Evolutionary conservation across 257 asterid genomes (phyloP).

Genomic region (Plectranthus barbatus): DNA sequence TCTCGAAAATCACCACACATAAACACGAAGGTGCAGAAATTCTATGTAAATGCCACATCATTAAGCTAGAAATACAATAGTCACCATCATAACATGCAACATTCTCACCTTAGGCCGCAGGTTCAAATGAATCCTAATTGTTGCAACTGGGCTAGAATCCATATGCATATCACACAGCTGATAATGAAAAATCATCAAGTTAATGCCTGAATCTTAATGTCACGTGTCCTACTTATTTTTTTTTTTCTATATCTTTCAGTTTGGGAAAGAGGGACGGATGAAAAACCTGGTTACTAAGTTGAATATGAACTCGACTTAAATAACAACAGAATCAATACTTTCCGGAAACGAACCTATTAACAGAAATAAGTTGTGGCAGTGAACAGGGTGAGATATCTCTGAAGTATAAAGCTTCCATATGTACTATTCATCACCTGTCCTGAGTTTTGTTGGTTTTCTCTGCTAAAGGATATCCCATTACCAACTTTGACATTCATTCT

Average conservation of each 20-base stretch:
- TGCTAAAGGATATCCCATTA: no score
- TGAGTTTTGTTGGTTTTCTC: no score
- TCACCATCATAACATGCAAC: background rate
- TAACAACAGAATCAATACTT: background rate
- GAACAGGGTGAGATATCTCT: no score
- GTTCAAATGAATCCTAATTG: slow-evolving; percentile 53
- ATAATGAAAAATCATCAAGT: slow-evolving; percentile 6
- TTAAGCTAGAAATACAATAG: background rate
- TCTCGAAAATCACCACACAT: background rate
- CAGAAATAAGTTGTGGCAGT: slow-evolving; percentile 59
- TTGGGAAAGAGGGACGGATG: background rate
- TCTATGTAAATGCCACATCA: background rate
- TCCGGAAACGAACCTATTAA: slow-evolving; percentile 42
- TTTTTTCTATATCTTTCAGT: background rate
- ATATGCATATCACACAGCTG: slow-evolving; percentile 74
- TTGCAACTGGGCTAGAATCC: slow-evolving; percentile 59
- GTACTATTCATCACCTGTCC: no score
- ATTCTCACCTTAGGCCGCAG: slow-evolving; percentile 62
- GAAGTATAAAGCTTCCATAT: no score
- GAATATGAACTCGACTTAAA: background rate
- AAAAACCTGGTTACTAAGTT: background rate
- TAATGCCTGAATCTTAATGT: background rate
- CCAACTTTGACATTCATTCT: no score
- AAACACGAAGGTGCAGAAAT: background rate
- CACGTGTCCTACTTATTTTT: background rate